These are phyloP conservation scores for Moricandia arvensis DNA, from an alignment of 345 rosid species.

Conservation along the genomic window DNA sequence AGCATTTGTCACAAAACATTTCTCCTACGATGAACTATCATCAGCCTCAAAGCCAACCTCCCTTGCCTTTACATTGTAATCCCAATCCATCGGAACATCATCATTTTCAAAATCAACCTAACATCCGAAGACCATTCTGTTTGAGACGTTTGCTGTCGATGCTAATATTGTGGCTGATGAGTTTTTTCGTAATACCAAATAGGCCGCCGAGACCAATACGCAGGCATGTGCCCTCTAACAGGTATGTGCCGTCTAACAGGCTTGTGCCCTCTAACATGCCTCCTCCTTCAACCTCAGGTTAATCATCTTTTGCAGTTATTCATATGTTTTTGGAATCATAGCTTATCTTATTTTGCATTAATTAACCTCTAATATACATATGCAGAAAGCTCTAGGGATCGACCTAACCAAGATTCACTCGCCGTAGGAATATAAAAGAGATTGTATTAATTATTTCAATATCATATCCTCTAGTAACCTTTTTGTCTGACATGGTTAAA, in stretches of 20 bases:
- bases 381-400: not conserved
- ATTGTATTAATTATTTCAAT: not conserved
- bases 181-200: not conserved
- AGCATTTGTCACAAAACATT: not conserved
- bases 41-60: conserved; percentile 1
- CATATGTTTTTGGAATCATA: not conserved
- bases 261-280: not conserved
- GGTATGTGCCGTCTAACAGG: not conserved
- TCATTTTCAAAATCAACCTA: conserved; percentile 2
- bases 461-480: not conserved
- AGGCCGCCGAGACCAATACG: not conserved
- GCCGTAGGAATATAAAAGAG: not conserved
- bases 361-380: not conserved
- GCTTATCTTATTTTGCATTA: not conserved
- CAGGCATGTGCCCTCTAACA: not conserved
- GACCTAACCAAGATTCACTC: not conserved
- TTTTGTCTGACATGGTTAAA: not conserved
- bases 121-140: not conserved
- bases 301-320: not conserved
- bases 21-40: not conserved
- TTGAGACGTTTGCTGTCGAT: not conserved
- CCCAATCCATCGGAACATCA: not conserved
- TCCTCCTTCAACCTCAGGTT: not conserved
- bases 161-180: not conserved
- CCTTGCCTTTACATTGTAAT: not conserved